phyloP scores from a whole-genome alignment of 2,329 filamentous ascomycete genomes.

The Scytalidium sp. region DNA sequence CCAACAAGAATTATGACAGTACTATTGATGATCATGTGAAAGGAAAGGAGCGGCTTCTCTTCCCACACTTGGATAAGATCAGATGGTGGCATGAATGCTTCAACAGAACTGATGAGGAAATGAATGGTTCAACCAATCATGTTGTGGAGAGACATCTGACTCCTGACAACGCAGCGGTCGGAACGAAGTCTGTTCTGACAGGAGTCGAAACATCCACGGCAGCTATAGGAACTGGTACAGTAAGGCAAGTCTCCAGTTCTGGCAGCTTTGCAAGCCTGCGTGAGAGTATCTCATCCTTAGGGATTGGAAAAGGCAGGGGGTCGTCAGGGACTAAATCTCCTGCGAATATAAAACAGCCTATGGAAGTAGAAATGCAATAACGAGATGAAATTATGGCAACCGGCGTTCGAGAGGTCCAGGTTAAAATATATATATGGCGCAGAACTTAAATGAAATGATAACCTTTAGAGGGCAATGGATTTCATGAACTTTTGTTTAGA shows the following conservation, averaged over 20 bases:
- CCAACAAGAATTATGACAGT: conserved; percentile 76
- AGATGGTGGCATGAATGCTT: conserved; percentile 94
- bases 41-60: conserved; percentile 78
- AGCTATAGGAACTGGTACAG: conserved; percentile 10
- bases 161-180: conserved; percentile 1
- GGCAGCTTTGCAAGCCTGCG: conserved; percentile 38
- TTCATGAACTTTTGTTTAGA: not conserved
- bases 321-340: conserved; percentile 20
- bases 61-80: conserved; percentile 74
- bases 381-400: not conserved
- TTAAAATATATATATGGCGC: conserved; percentile 1
- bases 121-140: conserved; percentile 70
- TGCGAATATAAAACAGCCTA: conserved; percentile 23
- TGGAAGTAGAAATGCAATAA: conserved; percentile 50
- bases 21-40: conserved; percentile 73
- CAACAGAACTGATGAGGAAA: conserved; percentile 82
- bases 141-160: conserved; percentile 33
- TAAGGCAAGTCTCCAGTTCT: conserved; percentile 24
- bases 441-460: not conserved
- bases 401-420: not conserved
- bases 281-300: conserved; percentile 42
- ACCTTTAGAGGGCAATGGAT: not conserved
- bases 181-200: conserved; percentile 16
- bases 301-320: conserved; percentile 32
- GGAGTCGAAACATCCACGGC: conserved; percentile 23